Evolutionary conservation across 225 moss, liverwort and hornwort genomes (phyloP).

Genomic region (Pseudoscleropodium purum): DNA sequence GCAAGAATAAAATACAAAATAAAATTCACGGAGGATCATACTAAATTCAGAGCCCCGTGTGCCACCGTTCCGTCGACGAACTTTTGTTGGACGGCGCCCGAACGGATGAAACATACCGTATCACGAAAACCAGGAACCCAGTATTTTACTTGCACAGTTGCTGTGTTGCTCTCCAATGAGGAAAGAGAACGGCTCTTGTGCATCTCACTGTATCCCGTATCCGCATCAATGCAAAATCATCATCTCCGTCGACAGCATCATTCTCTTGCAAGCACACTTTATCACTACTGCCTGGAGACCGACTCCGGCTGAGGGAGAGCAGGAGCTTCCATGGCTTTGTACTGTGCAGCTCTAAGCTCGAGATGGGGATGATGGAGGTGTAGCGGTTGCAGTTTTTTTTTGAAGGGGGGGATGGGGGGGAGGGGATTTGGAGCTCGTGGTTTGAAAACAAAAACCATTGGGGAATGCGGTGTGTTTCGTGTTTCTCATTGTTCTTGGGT

Average conservation of each 20-base stretch:
- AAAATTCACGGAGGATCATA: not conserved
- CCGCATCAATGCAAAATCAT: constrained; percentile 3
- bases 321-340: not conserved
- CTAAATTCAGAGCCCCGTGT: not conserved
- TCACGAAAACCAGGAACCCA: constrained; percentile 3
- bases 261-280: not conserved
- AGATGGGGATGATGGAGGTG: not conserved
- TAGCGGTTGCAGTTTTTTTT: not conserved
- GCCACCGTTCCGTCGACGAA: not conserved
- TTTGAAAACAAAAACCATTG: not conserved
- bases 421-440: not conserved
- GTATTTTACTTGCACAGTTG: not conserved
- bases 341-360: not conserved
- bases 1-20: not conserved
- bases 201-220: not conserved
- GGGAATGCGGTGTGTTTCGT: not conserved
- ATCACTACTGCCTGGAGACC: not conserved
- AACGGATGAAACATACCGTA: not conserved
- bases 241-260: constrained; percentile 6
- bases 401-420: not conserved
- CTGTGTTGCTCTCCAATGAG: not conserved
- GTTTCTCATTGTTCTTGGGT: not conserved
- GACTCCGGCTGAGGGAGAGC: not conserved
- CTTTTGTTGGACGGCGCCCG: not conserved
- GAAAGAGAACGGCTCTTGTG: not conserved